Evolutionary conservation across 805 yeast species (phyloP), one percentile per base, ranked within the genome.

Genomic region (Myxozyma neotropica): DNA sequence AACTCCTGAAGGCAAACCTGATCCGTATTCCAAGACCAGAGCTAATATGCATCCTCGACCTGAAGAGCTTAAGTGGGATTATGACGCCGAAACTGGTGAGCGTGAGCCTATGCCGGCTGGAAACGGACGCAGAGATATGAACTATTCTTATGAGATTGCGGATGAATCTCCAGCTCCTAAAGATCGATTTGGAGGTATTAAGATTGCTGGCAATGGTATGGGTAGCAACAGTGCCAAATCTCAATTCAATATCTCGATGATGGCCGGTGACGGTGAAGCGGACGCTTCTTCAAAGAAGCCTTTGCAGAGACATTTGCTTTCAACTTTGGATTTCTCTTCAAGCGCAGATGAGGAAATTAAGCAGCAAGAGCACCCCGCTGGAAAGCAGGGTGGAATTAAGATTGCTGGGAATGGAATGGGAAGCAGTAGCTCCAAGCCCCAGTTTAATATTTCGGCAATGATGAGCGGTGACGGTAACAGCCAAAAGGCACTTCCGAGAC

Each of bases 11-110:
- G 19, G 40, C 13, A 27, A 24, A 40, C 57, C 53, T 23, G 33
- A 39, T 23, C 63, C 60, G 10, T 55, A 54, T 36, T 53, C 61
- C 23, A 57, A 60, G 61, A 60, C 64, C 2, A 48, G 66, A 23
- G 55, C 66, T 1, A 56, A 59, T 42, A 62, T 62, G 66, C 53
- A 56, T 42, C 66, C 66, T 31, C 65, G 61, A 50, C 66, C 66
- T 12, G 66, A 50, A 17, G 61, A 53, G 36, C 54, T 48, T 6
- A n/a, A 42, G 3, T 62, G 66, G 64, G 53, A 62, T 29, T 55
- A 59, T 45, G 49, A 52, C 35, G 33, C 46, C 26, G 44, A 29
- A 33, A 36, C 47, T 29, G 55, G 29, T 10, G 45, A n/a, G 19
- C 38, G 36, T 8, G 42, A 49, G 40, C 48, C 53, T n/a, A 40